Evolutionary conservation across 176 grass and related monocot species (phyloP).

Genomic region (Triticum turgidum): DNA sequence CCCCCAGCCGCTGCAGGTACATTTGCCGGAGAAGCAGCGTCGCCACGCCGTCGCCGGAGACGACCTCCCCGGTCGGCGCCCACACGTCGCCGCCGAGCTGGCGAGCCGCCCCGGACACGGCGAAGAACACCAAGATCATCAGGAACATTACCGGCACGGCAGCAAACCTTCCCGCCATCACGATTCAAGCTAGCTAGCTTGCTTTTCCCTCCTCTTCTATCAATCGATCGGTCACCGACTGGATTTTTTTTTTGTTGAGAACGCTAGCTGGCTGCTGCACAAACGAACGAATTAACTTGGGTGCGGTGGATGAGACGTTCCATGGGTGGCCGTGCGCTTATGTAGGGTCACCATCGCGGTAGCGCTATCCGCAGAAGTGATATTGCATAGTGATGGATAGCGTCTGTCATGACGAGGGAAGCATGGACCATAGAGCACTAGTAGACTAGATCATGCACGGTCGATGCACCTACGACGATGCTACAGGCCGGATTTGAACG

Average conservation of each 20-base stretch:
- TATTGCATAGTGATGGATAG: neutral
- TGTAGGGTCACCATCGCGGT: neutral
- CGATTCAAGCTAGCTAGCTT: neutral
- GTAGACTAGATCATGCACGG: neutral
- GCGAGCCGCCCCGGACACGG: neutral
- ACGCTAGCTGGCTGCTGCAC: neutral
- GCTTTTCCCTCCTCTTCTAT: neutral
- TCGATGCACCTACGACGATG: neutral
- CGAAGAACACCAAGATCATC: constrained; percentile 4
- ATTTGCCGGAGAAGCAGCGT: constrained; percentile 21
- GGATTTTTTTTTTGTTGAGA: neutral
- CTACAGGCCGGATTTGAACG: neutral
- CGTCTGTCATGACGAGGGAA: neutral
- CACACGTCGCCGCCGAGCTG: neutral
- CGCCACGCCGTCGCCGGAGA: neutral
- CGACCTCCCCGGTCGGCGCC: neutral
- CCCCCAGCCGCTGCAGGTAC: constrained; percentile 33
- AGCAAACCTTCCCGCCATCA: neutral
- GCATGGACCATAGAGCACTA: neutral
- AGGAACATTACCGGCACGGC: neutral
- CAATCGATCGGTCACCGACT: neutral
- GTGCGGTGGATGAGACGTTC: neutral
- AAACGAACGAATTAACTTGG: neutral
- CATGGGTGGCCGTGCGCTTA: neutral
- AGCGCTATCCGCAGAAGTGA: neutral